phyloP scores from a whole-genome alignment of 2,329 filamentous ascomycete species.

The Colletotrichum musicola region DNA sequence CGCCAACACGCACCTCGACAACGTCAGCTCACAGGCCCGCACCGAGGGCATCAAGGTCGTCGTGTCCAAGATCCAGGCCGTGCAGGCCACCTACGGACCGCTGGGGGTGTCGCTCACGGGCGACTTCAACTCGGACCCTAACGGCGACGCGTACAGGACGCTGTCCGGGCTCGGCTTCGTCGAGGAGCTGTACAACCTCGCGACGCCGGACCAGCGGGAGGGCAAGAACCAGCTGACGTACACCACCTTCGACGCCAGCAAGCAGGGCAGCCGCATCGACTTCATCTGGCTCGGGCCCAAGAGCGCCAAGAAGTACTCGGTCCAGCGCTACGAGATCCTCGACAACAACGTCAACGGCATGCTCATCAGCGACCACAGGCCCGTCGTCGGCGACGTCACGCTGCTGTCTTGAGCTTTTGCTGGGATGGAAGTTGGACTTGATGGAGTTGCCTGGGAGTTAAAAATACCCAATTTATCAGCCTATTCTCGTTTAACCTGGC shows the following conservation, averaged over 20 bases:
- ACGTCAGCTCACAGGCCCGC: slow-evolving; percentile 57
- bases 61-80: slow-evolving; percentile 48
- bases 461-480: background rate
- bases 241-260: slow-evolving; percentile 69
- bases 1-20: slow-evolving; percentile 67
- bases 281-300: slow-evolving; percentile 68
- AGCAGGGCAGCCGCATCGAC: slow-evolving; percentile 69
- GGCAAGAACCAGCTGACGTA: slow-evolving; percentile 64
- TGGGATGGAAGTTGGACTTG: background rate
- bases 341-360: slow-evolving; percentile 58
- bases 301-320: slow-evolving; percentile 51
- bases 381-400: slow-evolving; percentile 72
- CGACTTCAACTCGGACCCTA: slow-evolving; percentile 63
- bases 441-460: background rate
- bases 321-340: slow-evolving; percentile 69
- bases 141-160: slow-evolving; percentile 48
- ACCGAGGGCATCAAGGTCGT: slow-evolving; percentile 59
- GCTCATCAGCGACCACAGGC: slow-evolving; percentile 75
- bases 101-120: slow-evolving; percentile 59
- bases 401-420: slow-evolving; percentile 18
- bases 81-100: slow-evolving; percentile 37
- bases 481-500: background rate
- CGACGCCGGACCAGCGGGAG: slow-evolving; percentile 34
- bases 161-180: slow-evolving; percentile 46
- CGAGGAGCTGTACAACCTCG: slow-evolving; percentile 52